phyloP scores from a whole-genome alignment of 495 filamentous ascomycete genomes.

The Aspergillus sclerotioniger region DNA sequence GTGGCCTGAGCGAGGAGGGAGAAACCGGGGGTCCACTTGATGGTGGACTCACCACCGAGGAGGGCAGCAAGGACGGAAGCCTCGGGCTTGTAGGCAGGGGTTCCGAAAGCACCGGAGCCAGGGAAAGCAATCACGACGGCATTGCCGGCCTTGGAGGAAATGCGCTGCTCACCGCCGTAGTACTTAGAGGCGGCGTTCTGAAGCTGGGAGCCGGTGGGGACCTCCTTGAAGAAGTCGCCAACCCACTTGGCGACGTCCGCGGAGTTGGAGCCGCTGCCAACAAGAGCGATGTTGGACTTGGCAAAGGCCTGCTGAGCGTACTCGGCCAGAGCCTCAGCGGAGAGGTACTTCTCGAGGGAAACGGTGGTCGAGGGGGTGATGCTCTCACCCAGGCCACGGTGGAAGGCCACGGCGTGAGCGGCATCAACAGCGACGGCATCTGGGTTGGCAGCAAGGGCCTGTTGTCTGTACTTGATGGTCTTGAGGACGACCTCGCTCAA shows the following conservation, averaged over 20 bases:
- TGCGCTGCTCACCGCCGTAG: constrained; percentile 91
- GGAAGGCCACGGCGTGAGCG: constrained; percentile 88
- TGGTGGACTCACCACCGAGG: constrained; percentile 82
- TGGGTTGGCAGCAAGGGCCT: constrained; percentile 61
- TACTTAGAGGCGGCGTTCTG: constrained; percentile 67
- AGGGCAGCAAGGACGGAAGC: constrained; percentile 83
- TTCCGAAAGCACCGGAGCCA: constrained; percentile 71
- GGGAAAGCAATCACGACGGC: constrained; percentile 88
- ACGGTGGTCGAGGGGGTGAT: constrained; percentile 66
- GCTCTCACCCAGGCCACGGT: constrained; percentile 80
- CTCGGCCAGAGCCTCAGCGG: constrained; percentile 62
- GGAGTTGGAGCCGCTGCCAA: constrained; percentile 81
- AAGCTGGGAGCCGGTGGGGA: constrained; percentile 42
- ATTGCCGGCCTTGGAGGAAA: constrained; percentile 68
- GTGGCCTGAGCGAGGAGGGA: constrained; percentile 79
- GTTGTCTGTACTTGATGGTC: constrained; percentile 69
- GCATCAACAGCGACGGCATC: constrained; percentile 75
- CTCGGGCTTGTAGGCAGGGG: constrained; percentile 81
- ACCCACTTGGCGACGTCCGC: constrained; percentile 85
- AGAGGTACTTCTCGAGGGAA: constrained; percentile 74
- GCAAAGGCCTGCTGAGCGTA: constrained; percentile 77
- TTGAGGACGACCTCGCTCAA: constrained; percentile 80
- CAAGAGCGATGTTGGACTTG: constrained; percentile 85
- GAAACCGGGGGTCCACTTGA: constrained; percentile 96
- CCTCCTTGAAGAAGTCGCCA: constrained; percentile 74